Percentiles rank a stretch among this genome's conserved stretches.
phyloP scores from a whole-genome alignment of 2,329 filamentous ascomycete genomes.

The Zymoseptoria pseudotritici region DNA sequence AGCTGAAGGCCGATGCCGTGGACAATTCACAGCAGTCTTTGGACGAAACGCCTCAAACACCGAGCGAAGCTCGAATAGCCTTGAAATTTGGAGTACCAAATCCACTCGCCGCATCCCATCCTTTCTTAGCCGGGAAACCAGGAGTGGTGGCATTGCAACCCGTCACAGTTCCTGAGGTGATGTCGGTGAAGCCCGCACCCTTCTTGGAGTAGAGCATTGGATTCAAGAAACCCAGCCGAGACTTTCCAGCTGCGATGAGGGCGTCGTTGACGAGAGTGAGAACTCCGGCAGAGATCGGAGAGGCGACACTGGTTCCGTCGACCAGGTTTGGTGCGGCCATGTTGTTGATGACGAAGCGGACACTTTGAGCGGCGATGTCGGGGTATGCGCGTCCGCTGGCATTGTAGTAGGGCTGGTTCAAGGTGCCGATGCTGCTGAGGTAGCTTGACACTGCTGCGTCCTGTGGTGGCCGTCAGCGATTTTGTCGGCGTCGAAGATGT shows the following conservation, averaged over 20 bases:
- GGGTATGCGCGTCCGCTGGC: constrained; percentile 34
- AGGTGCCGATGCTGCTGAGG: constrained; percentile 30
- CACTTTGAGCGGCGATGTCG: constrained; percentile 24
- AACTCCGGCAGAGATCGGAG: constrained; percentile 38
- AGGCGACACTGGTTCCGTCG: neutral
- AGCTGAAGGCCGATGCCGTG: neutral
- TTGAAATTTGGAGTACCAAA: constrained; percentile 12
- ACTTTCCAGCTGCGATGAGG: constrained; percentile 44
- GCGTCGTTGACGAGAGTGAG: constrained; percentile 58
- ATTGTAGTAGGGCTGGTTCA: constrained; percentile 36
- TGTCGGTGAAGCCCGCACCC: constrained; percentile 45
- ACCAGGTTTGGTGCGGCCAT: neutral
- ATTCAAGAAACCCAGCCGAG: constrained; percentile 52
- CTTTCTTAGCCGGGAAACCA: constrained; percentile 26
- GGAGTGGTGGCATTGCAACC: constrained; percentile 18
- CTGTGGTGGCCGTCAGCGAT: neutral
- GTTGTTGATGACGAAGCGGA: neutral
- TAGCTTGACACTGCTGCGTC: constrained; percentile 27
- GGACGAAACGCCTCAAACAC: neutral
- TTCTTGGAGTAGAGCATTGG: constrained; percentile 50
- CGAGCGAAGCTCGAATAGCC: neutral
- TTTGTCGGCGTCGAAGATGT: constrained; percentile 1
- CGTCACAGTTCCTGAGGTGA: constrained; percentile 29
- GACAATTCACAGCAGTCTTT: neutral
- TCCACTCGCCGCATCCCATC: constrained; percentile 29